Base-by-base conservation (phyloP, 345 rosid genomes). In the Populus ilicifolia region DNA sequence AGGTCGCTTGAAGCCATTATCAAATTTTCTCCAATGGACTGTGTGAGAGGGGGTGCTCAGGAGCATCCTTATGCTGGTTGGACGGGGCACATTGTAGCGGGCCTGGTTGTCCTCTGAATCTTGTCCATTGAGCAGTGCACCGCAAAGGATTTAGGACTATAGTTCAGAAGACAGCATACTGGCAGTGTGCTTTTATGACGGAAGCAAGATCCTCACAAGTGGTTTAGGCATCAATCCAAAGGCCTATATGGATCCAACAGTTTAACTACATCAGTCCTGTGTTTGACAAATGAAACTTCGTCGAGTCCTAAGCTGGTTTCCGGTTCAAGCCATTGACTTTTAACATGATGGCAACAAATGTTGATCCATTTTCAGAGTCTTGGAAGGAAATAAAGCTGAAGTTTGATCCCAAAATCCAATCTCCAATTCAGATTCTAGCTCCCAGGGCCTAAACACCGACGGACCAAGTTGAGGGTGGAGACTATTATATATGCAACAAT, bases 181-280 rank as follows among this genome's bases (percentile, higher is more conserved):
- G 29, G 83, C 65, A 27, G 29, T 27, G 29, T 27, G 29, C 29
- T 27, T 27, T 27, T 27, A 27, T 27, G 29, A 27, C 29, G 29
- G 29, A 27, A 27, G 29, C 29, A 0, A 27, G 29, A 27, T 27
- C 29, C 29, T 27, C 1, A 27, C 29, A 0, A 14, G 82, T 29
- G 98, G 98, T 78, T 96, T 89, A 3, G 98, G 93, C 85, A 96
- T 74, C 83, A 93, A 62, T 48, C 98, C 98, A 20, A 96, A 96
- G 3, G 92, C 97, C 98, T 96, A 88, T 78, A 81, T 16, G 10
- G 30, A 80, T 72, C 30, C 23, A 77, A 41, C 35, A 74, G 27
- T 27, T 16, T 52, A 1, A 18, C 27, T 41, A 67, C 16, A 48
- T 43, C 11, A 67, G n/a, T 36, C 13, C 36, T 67, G 16, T n/a